Evolutionary conservation across 352 stramenopile species (phyloP).

Genomic region (Pythium guiyangense): DNA sequence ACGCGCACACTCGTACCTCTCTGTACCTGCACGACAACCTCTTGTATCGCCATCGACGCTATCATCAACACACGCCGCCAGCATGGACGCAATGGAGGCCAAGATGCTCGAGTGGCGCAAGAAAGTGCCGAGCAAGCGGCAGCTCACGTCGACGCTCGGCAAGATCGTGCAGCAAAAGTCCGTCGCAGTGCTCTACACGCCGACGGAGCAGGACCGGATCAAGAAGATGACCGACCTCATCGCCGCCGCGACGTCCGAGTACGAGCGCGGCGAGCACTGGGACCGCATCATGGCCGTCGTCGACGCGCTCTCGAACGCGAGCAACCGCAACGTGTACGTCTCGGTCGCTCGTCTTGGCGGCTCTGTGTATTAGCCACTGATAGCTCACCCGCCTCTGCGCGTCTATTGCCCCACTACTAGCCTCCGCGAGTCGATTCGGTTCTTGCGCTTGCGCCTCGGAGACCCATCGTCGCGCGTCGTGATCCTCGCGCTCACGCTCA

Average conservation of each 20-base stretch:
- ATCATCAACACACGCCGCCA: background rate
- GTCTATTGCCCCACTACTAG: slow-evolving; percentile 14
- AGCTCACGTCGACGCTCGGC: slow-evolving; percentile 51
- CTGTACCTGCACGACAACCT: background rate
- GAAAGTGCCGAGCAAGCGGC: slow-evolving; percentile 72
- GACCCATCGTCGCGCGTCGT: slow-evolving; percentile 62
- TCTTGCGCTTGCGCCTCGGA: slow-evolving; percentile 56
- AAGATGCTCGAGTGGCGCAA: slow-evolving; percentile 64
- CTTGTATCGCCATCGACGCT: no score
- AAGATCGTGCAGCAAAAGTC: slow-evolving; percentile 81
- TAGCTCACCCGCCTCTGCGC: background rate
- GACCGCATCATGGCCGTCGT: slow-evolving; percentile 72
- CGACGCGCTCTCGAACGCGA: slow-evolving; percentile 65
- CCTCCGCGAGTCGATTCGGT: slow-evolving; percentile 71
- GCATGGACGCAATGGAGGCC: slow-evolving; percentile 51
- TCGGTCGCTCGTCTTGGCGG: no score
- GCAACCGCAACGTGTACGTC: slow-evolving; percentile 52
- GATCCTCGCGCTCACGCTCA: slow-evolving; percentile 58
- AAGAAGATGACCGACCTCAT: slow-evolving; percentile 72
- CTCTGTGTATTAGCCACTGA: no score
- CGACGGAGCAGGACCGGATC: slow-evolving; percentile 69
- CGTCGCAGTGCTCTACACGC: slow-evolving; percentile 68
- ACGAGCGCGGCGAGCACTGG: slow-evolving; percentile 66
- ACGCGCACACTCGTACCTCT: background rate
- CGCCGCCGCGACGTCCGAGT: slow-evolving; percentile 60